A percentile compares a stretch with the other conserved stretches of the same genome.
Conservation (phyloP, 768 basidiomycete genomes). For the Candolleomyces eurysporus region DNA sequence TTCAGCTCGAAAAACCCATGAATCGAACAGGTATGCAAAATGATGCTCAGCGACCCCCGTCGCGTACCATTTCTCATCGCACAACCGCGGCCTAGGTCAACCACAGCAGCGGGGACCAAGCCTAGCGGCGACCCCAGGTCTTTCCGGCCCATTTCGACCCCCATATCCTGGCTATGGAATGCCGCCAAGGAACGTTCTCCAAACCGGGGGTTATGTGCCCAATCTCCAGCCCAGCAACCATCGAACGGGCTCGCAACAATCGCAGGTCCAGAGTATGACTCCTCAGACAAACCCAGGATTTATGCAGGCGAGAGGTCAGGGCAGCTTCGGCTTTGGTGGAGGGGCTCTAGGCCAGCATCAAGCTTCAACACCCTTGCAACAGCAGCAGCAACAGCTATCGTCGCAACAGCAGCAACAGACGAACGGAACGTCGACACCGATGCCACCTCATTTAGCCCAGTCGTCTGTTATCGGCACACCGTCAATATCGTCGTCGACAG, state of each 20-base stretch:
- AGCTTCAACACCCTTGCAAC: constrained; percentile 39
- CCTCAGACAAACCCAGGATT: constrained; percentile 62
- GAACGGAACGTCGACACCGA: constrained; percentile 49
- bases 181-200: constrained; percentile 58
- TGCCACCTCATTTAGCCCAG: constrained; percentile 57
- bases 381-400: constrained; percentile 34
- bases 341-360: constrained; percentile 52
- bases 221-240: constrained; percentile 60
- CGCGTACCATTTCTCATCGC: constrained; percentile 18
- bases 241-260: constrained; percentile 53
- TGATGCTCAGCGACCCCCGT: constrained; percentile 8
- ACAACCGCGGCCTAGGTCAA: constrained; percentile 53
- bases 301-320: constrained; percentile 61
- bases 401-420: constrained; percentile 49
- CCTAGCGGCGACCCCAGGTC: constrained; percentile 61
- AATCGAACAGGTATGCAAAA: constrained; percentile 56
- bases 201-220: constrained; percentile 49
- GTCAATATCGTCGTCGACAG: constrained; percentile 64
- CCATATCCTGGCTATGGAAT: constrained; percentile 54
- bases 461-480: constrained; percentile 52
- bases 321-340: constrained; percentile 61
- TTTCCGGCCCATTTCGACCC: constrained; percentile 64
- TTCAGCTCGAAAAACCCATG: constrained; percentile 41
- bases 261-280: constrained; percentile 53
- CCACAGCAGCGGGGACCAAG: constrained; percentile 80